Evolutionary conservation across 2,329 filamentous ascomycete genomes (phyloP), one percentile per base, ranked within the genome.

Genomic region (Penicillium sp.): DNA sequence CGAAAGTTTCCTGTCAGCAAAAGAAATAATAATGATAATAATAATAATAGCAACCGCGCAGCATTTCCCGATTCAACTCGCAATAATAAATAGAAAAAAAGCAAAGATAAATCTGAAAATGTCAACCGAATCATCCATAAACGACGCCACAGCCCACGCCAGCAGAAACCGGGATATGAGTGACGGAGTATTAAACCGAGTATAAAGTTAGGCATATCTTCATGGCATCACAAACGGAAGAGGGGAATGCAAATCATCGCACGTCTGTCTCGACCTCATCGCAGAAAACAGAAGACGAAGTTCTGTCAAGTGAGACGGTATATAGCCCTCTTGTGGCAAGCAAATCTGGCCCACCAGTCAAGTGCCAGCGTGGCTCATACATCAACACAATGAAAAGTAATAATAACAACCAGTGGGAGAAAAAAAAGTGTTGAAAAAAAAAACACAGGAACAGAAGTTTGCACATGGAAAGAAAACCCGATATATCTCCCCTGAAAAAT

Each of bases 331-430:
- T n/a, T 40, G 20, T 43, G 23, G 42, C 38, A 48, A 18, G 23
- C 30, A 46, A 45, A 28, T 43, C 24, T 47, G 12, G 53, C 26
- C 18, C 38, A 58, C 61, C 63, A 61, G 56, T 64, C 61, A 66
- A 66, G 65, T 69, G 69, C 70, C 69, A 59, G 65, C 59, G 64
- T 67, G 65, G 66, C 68, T 67, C 66, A 62, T 64, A 60, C 57
- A 65, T 61, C 61, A 47, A 45, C 48, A 51, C 49, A 59, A 60
- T 16, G 30, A 54, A 61, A 49, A 52, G 24, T 55, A 40, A 42
- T 55, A 46, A 56, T 30, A 46, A 47, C n/a, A 24, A 50, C 24
- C 38, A 52, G 24, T 23, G 33, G 26, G 63, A 61, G 61, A 57
- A 65, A 61, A 63, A 30, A 49, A 47, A 33, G 58, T 60, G 20